A percentile compares a stretch with the other conserved stretches of the same genome.
phyloP scores from a whole-genome alignment of 2,329 filamentous ascomycete species.

The Seiridium cupressi region DNA sequence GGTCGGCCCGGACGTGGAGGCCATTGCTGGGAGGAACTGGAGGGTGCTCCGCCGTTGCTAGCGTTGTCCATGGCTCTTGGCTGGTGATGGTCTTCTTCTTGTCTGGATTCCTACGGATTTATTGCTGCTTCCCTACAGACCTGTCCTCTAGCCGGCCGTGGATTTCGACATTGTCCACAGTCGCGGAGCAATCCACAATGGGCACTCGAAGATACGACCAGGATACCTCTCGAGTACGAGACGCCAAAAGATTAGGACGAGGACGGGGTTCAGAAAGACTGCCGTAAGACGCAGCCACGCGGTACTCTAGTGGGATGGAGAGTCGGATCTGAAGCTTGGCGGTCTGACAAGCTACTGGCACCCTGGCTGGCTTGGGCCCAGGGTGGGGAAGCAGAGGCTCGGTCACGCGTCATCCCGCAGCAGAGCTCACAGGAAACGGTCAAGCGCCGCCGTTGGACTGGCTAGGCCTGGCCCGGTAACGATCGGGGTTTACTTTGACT shows the following conservation, averaged over 20 bases:
- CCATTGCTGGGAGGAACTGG: constrained; percentile 6
- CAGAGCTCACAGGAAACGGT: not conserved
- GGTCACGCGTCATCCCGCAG: constrained; percentile 1
- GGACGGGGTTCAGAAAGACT: too few species aligned
- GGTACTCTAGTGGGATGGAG: too few species aligned
- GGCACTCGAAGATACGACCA: too few species aligned
- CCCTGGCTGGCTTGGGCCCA: not conserved
- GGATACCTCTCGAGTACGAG: too few species aligned
- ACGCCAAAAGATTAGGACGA: too few species aligned
- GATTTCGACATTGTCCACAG: too few species aligned
- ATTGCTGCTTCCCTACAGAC: not conserved
- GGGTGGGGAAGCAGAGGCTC: not conserved
- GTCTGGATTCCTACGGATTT: too few species aligned
- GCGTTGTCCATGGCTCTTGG: constrained; percentile 5
- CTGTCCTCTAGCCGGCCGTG: too few species aligned
- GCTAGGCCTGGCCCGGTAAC: too few species aligned
- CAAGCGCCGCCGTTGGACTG: not conserved
- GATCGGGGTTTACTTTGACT: too few species aligned
- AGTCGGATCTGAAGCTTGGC: not conserved
- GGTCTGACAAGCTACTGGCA: not conserved
- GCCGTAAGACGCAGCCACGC: too few species aligned
- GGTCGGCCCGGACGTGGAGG: constrained; percentile 9
- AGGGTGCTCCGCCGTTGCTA: constrained; percentile 9
- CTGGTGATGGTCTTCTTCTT: not conserved
- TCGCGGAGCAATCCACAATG: too few species aligned